Percentiles rank a stretch among this genome's conserved stretches.
These are phyloP conservation scores for Saussurea involucrata DNA, from an alignment of 129 eudicot species.

Conservation along the genomic window DNA sequence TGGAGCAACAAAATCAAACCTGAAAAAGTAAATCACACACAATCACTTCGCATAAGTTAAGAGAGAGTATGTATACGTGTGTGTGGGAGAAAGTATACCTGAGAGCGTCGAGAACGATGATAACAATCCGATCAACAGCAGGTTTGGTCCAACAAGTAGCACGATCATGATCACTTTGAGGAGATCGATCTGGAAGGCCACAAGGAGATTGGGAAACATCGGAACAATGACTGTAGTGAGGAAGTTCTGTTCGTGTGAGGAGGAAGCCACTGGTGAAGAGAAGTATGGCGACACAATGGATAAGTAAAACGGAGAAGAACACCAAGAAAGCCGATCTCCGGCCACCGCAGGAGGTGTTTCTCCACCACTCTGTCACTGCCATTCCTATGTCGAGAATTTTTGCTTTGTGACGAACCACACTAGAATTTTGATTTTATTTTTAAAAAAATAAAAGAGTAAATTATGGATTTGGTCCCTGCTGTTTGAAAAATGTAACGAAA, in stretches of 20 bases:
- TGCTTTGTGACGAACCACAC: background rate
- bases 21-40: constrained; percentile 17
- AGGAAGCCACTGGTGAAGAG: constrained; percentile 86
- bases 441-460: too few relatives aligned
- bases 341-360: constrained; percentile 22
- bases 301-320: constrained; percentile 43
- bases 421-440: background rate
- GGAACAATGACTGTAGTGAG: constrained; percentile 65
- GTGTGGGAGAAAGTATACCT: constrained; percentile 36
- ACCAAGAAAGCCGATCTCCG: constrained; percentile 37
- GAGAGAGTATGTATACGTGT: background rate
- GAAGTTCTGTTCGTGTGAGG: constrained; percentile 88
- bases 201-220: constrained; percentile 76
- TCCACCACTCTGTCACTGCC: background rate
- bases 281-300: constrained; percentile 57
- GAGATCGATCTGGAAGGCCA: constrained; percentile 9
- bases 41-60: background rate
- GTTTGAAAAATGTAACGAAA: too few relatives aligned
- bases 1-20: constrained; percentile 98
- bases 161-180: background rate
- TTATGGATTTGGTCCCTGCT: too few relatives aligned
- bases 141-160: constrained; percentile 78
- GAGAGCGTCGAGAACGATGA: constrained; percentile 88
- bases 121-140: constrained; percentile 71
- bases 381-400: background rate